Evolutionary conservation across 2,329 filamentous ascomycete species (phyloP).

Genomic region (Juglanconis sp.): DNA sequence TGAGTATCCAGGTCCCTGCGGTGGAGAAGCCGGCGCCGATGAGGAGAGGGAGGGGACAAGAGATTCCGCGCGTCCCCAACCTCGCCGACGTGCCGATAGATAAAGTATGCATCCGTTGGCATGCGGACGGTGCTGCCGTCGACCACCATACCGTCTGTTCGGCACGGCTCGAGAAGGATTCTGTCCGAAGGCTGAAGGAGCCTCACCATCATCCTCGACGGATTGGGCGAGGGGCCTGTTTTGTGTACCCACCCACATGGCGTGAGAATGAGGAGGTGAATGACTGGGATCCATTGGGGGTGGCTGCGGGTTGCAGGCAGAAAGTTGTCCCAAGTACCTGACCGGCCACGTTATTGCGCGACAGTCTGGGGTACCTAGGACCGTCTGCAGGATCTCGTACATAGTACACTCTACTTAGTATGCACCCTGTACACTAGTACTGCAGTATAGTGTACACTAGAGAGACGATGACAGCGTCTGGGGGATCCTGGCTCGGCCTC

Average conservation of each 20-base stretch:
- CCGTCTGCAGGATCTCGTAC: neutral
- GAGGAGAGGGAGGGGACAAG: neutral
- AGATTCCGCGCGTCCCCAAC: neutral
- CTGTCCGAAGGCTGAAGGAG: neutral
- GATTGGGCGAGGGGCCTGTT: neutral
- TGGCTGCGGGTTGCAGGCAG: neutral
- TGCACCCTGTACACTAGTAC: neutral
- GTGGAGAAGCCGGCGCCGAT: neutral
- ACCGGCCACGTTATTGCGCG: neutral
- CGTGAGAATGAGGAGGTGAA: slow-evolving; percentile 1
- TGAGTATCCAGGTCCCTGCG: neutral
- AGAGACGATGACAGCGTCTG: neutral
- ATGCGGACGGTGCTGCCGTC: neutral
- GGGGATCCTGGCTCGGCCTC: neutral
- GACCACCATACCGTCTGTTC: neutral
- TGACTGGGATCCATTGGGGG: neutral
- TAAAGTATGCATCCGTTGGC: neutral
- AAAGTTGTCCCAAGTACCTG: neutral
- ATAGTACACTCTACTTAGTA: neutral
- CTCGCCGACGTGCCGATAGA: neutral
- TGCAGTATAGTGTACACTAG: neutral
- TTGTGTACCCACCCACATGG: neutral
- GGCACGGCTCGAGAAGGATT: neutral
- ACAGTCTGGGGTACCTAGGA: neutral
- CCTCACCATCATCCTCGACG: neutral